Conservation (phyloP, 2,329 filamentous ascomycete genomes). For the Sporothrix variecibatus region DNA sequence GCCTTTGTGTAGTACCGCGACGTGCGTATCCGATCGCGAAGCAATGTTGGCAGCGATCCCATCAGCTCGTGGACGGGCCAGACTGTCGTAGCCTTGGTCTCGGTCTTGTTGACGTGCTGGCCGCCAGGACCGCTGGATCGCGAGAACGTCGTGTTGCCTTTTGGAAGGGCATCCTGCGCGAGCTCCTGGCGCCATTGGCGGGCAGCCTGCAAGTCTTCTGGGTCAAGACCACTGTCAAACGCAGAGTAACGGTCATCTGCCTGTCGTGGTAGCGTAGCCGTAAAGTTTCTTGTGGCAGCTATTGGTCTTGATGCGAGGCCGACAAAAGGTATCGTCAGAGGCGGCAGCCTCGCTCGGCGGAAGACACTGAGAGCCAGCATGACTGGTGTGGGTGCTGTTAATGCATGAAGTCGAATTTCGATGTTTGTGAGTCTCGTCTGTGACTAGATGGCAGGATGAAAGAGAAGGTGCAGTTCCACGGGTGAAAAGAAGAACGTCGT, state of each 20-base stretch:
- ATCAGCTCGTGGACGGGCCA: slow-evolving; percentile 54
- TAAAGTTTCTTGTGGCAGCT: not conserved
- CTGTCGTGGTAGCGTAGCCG: not conserved
- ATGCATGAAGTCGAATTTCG: not conserved
- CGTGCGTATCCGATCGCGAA: slow-evolving; percentile 50
- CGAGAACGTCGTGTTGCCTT: slow-evolving; percentile 55
- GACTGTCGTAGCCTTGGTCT: slow-evolving; percentile 59
- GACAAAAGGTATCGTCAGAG: not conserved
- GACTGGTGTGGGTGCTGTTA: too few relatives aligned
- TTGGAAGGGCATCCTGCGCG: slow-evolving; percentile 47
- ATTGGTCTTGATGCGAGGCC: not conserved
- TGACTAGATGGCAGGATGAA: not conserved
- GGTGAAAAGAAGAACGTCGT: not conserved
- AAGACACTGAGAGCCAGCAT: not conserved
- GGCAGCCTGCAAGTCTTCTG: slow-evolving; percentile 53
- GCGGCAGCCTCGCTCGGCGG: not conserved
- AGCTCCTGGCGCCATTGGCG: slow-evolving; percentile 55
- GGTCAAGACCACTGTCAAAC: slow-evolving; percentile 53
- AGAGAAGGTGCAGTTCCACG: not conserved
- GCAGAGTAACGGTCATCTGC: slow-evolving; percentile 46
- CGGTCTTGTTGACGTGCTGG: slow-evolving; percentile 66
- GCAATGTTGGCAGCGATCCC: slow-evolving; percentile 47
- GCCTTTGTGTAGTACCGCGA: slow-evolving; percentile 57
- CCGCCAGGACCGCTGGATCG: slow-evolving; percentile 63
- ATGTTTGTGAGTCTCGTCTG: not conserved